Conservation (phyloP, 768 basidiomycete genomes). For the Trametes punicea region DNA sequence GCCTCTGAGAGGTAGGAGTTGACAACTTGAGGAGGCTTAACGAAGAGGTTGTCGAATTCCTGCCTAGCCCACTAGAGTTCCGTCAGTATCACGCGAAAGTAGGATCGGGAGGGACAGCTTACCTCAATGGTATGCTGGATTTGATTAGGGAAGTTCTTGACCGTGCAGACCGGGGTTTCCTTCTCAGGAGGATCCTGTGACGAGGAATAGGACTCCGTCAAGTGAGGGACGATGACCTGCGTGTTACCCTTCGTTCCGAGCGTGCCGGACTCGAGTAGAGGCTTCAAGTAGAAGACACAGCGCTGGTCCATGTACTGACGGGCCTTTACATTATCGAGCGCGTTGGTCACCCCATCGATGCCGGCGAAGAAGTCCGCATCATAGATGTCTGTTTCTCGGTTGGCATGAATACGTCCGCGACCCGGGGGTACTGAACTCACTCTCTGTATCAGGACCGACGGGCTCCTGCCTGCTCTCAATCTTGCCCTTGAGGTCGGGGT, state of each 20-base stretch:
- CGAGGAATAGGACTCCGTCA: slow-evolving; percentile 96
- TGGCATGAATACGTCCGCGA: background rate
- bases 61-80: slow-evolving; percentile 79
- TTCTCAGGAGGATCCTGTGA: slow-evolving; percentile 99
- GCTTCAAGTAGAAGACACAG: slow-evolving; percentile 95
- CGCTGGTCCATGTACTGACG: slow-evolving; percentile 99
- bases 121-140: slow-evolving; percentile 98
- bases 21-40: slow-evolving; percentile 90
- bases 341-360: slow-evolving; percentile 95
- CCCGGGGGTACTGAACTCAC: slow-evolving; percentile 44
- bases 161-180: slow-evolving; percentile 92
- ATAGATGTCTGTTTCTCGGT: slow-evolving; percentile 63
- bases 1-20: slow-evolving; percentile 97
- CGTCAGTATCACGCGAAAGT: slow-evolving; percentile 1
- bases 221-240: slow-evolving; percentile 89
- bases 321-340: slow-evolving; percentile 94
- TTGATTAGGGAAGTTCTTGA: slow-evolving; percentile 98
- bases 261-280: slow-evolving; percentile 94
- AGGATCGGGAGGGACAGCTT: slow-evolving; percentile 24
- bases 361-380: slow-evolving; percentile 82
- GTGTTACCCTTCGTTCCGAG: slow-evolving; percentile 98
- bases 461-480: slow-evolving; percentile 88
- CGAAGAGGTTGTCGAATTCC: slow-evolving; percentile 89
- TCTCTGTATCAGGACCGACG: slow-evolving; percentile 90
- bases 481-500: slow-evolving; percentile 82